Evolutionary conservation across 768 basidiomycete species (phyloP).

Genomic region (Rhodotorula kratochvilovae): DNA sequence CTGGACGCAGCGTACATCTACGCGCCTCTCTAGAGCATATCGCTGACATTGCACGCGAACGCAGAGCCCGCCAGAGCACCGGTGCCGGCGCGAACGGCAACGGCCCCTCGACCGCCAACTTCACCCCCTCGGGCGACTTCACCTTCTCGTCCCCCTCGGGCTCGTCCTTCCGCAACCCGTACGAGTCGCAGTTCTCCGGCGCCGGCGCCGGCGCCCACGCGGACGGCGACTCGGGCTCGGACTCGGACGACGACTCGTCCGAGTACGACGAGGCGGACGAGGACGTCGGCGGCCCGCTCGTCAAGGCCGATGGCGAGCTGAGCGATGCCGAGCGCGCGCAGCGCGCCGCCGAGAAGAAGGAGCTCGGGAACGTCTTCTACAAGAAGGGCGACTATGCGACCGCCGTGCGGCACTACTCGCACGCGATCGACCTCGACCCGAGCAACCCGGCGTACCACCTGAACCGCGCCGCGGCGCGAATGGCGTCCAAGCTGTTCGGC

Average conservation of each 20-base stretch:
- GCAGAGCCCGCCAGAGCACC: background rate
- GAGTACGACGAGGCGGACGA: slow-evolving; percentile 18
- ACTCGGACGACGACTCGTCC: slow-evolving; percentile 7
- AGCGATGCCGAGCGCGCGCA: slow-evolving; percentile 18
- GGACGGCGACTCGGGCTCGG: slow-evolving; percentile 8
- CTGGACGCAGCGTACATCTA: no score
- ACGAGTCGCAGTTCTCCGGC: background rate
- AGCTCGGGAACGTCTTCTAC: slow-evolving; percentile 60
- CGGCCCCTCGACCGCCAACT: slow-evolving; percentile 2
- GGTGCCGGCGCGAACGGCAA: background rate
- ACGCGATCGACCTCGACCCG: slow-evolving; percentile 66
- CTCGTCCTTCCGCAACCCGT: background rate
- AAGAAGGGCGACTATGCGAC: slow-evolving; percentile 36
- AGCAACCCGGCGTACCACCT: slow-evolving; percentile 71
- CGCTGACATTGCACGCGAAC: background rate
- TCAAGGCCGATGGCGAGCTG: slow-evolving; percentile 31
- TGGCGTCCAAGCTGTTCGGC: slow-evolving; percentile 72
- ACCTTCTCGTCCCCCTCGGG: slow-evolving; percentile 5
- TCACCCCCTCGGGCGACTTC: slow-evolving; percentile 26
- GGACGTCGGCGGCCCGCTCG: background rate
- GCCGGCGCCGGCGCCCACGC: slow-evolving; percentile 4
- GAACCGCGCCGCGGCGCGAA: slow-evolving; percentile 80
- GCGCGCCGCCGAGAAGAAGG: slow-evolving; percentile 59
- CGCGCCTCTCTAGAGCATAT: no score
- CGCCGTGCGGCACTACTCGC: slow-evolving; percentile 54